phyloP scores from a whole-genome alignment of 2,329 filamentous ascomycete species.

The Fusarium tanahbumbuense region DNA sequence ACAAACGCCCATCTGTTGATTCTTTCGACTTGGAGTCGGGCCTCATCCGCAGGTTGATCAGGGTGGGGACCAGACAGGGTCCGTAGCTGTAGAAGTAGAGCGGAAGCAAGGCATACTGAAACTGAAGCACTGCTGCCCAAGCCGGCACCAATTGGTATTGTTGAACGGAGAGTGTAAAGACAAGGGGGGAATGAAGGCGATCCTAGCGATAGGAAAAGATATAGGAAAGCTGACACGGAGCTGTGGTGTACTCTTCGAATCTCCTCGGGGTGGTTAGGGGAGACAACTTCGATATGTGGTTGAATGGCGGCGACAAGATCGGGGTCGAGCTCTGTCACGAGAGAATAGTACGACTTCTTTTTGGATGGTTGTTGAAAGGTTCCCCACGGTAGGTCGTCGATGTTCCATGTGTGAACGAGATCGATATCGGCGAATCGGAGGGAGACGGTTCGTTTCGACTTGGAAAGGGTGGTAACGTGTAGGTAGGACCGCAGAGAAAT shows the following conservation, averaged over 20 bases:
- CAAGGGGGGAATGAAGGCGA: slow-evolving; percentile 82
- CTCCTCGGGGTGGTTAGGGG: slow-evolving; percentile 72
- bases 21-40: slow-evolving; percentile 88
- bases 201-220: slow-evolving; percentile 89
- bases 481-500: slow-evolving; percentile 97
- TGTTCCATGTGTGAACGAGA: slow-evolving; percentile 91
- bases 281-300: slow-evolving; percentile 80
- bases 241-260: slow-evolving; percentile 85
- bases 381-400: slow-evolving; percentile 89
- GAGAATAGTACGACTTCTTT: slow-evolving; percentile 95
- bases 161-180: slow-evolving; percentile 91
- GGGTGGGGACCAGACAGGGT: slow-evolving; percentile 90
- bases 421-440: slow-evolving; percentile 92
- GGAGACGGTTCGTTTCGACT: slow-evolving; percentile 88
- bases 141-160: slow-evolving; percentile 91
- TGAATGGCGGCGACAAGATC: slow-evolving; percentile 85
- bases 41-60: slow-evolving; percentile 88
- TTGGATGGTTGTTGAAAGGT: slow-evolving; percentile 82
- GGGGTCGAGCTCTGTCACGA: slow-evolving; percentile 84
- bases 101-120: slow-evolving; percentile 86
- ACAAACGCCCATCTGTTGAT: slow-evolving; percentile 99
- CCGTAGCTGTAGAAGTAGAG: slow-evolving; percentile 87
- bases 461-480: slow-evolving; percentile 92
- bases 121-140: slow-evolving; percentile 96
- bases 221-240: slow-evolving; percentile 88